Evolutionary conservation across 352 stramenopile species (phyloP).

Genomic region (Pythium aquatile): DNA sequence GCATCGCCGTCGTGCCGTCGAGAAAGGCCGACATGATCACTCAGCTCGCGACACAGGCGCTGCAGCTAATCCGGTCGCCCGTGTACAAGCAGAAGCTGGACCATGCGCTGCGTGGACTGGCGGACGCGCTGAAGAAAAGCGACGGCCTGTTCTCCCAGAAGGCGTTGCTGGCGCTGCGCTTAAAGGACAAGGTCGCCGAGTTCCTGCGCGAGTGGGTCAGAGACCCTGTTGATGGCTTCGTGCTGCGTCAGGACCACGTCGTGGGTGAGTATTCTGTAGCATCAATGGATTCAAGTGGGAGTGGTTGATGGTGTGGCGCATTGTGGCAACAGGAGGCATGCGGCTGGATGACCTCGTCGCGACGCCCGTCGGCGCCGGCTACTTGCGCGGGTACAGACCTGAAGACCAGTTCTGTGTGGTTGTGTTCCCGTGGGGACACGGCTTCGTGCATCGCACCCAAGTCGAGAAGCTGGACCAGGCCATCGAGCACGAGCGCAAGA

Average conservation of each 20-base stretch:
- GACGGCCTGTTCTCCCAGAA: conserved; percentile 28
- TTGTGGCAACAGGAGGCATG: conserved; percentile 23
- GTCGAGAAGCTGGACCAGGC: conserved; percentile 35
- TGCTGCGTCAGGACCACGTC: conserved; percentile 68
- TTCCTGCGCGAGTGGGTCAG: conserved; percentile 69
- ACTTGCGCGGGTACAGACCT: conserved; percentile 54
- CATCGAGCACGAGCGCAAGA: conserved; percentile 27
- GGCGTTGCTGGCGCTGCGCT: conserved; percentile 45
- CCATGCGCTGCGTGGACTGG: conserved; percentile 26
- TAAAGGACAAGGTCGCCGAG: conserved; percentile 71
- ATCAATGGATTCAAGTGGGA: not conserved
- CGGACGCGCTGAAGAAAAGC: conserved; percentile 29
- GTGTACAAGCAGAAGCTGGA: conserved; percentile 34
- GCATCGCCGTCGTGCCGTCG: conserved; percentile 58
- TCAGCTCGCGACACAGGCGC: conserved; percentile 43
- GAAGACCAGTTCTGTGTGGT: conserved; percentile 67
- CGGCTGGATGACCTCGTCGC: conserved; percentile 60
- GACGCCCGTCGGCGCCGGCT: conserved; percentile 57
- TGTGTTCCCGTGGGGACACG: conserved; percentile 71
- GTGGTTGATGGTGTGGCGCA: not conserved
- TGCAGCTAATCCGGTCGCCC: conserved; percentile 44
- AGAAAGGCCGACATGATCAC: conserved; percentile 50
- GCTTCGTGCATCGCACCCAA: conserved; percentile 59
- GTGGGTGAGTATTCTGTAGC: conserved; percentile 35
- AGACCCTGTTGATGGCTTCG: conserved; percentile 68